Base-by-base conservation (phyloP, 73 alveolate genomes). In the Paramecium bursaria region DNA sequence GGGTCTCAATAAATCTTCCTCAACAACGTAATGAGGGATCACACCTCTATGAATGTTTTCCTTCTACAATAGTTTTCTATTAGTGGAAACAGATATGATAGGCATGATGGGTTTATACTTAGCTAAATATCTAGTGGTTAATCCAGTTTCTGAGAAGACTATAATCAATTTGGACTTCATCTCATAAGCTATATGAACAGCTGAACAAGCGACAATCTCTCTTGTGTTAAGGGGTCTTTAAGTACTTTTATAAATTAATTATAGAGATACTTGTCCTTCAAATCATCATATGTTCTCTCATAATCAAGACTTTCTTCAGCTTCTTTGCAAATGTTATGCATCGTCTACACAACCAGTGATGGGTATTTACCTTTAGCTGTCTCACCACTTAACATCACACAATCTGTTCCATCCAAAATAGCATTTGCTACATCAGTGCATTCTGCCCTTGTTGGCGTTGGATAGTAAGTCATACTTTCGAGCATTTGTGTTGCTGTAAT, bases 361-460 rank as follows among this genome's bases (percentile, higher is more conserved):
- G 96, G 96, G 47, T 87, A 91, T 35, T 57, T 48, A 0, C 96
- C 96, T 26, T 39, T 50, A 0, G 95, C 75, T n/a, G 98, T 94
- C 85, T 94, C 97, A 4, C 92, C 90, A 39, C 91, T 80, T 25
- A 94, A 86, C 93, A 94, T 61, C 3, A 94, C 87, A 54, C 92
- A 88, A 73, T 93, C 95, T 22, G 94, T 91, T 23, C 98, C 98
- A 90, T 94, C 98, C 74, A 90, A 74, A 74, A 94, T 90, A 0
- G 97, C 96, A 53, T 89, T 90, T 17, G 95, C 90, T 47, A 94
- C 85, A 87, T 94, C 98, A 13, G 94, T 91, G 1, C 91, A 96
- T 74, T 94, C 98, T 2, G 98, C 98, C 86, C 98, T 94, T 21
- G 94, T 92, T 47, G 98, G 98, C 42, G 91, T 60, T 30, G 97